Conservation (phyloP, 202 grass and related monocot genomes). For the Brachypodium distachyon region DNA sequence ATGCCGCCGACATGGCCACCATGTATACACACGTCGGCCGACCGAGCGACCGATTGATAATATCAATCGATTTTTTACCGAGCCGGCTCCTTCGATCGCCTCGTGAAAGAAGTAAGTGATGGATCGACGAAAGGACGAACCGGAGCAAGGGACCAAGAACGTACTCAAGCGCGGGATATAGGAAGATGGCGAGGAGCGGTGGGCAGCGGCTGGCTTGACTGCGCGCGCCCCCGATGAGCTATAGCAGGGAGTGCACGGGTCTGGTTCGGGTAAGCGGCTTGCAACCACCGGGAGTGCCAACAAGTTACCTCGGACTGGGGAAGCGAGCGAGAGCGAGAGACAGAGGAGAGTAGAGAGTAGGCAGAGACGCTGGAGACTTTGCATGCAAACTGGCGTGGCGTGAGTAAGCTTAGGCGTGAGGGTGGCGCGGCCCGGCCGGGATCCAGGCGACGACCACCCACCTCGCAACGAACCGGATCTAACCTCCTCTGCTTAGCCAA, state of each 20-base stretch:
- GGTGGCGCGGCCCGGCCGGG: no score
- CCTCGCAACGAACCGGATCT: background rate
- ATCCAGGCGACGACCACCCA: background rate
- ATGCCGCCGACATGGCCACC: background rate
- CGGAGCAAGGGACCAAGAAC: background rate
- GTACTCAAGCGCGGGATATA: background rate
- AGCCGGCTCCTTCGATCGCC: background rate
- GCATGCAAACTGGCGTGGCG: background rate
- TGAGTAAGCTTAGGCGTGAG: no score
- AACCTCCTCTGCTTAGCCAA: background rate
- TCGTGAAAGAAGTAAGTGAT: background rate
- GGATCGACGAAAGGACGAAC: background rate
- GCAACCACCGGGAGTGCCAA: constrained; percentile 13
- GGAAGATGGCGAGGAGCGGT: background rate
- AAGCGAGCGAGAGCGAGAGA: no score
- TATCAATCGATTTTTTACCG: background rate
- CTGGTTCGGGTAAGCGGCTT: constrained; percentile 21
- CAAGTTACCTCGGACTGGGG: background rate
- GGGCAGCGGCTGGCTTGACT: constrained; percentile 43
- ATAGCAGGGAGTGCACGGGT: background rate
- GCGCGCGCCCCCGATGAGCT: background rate
- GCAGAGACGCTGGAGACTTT: no score
- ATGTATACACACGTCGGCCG: no score
- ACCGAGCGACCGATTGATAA: no score
- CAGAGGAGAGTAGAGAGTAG: background rate